Evolutionary conservation across 1,284 basidiomycete genomes (phyloP).

Genomic region (Limonomyces culmigenus): DNA sequence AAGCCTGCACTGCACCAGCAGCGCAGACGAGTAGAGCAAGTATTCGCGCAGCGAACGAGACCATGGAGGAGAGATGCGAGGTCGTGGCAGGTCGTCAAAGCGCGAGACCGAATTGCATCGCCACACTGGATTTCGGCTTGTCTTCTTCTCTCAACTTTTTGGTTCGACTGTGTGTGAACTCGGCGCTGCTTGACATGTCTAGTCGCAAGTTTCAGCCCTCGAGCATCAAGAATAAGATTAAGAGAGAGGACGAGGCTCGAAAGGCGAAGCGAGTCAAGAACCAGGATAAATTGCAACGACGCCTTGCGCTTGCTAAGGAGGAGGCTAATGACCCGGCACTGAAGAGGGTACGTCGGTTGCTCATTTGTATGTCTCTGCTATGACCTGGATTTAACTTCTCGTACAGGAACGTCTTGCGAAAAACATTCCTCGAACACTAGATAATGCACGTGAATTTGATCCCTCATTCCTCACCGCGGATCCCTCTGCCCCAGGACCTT

Average conservation of each 20-base stretch:
- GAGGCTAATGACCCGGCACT: slow-evolving; percentile 55
- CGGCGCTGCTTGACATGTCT: no score
- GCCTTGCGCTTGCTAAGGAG: slow-evolving; percentile 57
- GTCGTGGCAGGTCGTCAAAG: no score
- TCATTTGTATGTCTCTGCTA: neutral
- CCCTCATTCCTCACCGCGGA: slow-evolving; percentile 67
- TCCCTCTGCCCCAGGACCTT: slow-evolving; percentile 22
- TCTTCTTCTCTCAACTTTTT: no score
- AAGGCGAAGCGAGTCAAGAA: slow-evolving; percentile 70
- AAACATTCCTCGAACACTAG: slow-evolving; percentile 84
- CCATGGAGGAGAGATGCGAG: no score
- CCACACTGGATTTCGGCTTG: no score
- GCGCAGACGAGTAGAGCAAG: no score
- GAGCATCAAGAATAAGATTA: slow-evolving; percentile 69
- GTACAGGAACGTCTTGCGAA: slow-evolving; percentile 61
- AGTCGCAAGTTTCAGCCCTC: slow-evolving; percentile 41
- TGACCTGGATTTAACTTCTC: neutral
- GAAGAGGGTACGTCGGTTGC: slow-evolving; percentile 40
- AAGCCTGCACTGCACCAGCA: no score
- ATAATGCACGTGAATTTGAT: slow-evolving; percentile 86
- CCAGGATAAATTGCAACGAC: slow-evolving; percentile 67
- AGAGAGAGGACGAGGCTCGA: slow-evolving; percentile 58
- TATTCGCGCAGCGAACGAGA: no score
- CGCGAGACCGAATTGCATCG: no score
- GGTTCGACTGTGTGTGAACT: no score